Evolutionary conservation across 1,139 yeast genomes (phyloP).

Genomic region (Pichia sp.): DNA sequence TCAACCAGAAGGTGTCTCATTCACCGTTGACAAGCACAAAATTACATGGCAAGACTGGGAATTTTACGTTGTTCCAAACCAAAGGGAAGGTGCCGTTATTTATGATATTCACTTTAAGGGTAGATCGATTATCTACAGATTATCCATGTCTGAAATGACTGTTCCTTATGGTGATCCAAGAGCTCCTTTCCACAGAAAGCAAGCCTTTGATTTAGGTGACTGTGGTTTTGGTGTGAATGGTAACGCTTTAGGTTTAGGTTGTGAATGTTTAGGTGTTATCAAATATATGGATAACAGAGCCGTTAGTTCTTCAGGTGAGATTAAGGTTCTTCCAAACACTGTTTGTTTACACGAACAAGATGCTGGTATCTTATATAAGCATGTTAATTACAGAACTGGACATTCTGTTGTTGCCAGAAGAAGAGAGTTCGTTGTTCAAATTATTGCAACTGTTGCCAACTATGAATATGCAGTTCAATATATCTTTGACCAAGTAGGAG

Average conservation of each 20-base stretch:
- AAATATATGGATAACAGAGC: conserved; percentile 67
- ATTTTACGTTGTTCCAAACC: conserved; percentile 65
- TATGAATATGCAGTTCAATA: conserved; percentile 77
- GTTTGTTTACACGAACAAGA: conserved; percentile 91
- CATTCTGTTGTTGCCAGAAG: conserved; percentile 74
- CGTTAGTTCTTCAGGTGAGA: conserved; percentile 56
- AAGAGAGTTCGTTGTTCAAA: conserved; percentile 78
- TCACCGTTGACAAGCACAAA: conserved; percentile 51
- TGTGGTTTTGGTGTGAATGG: conserved; percentile 83
- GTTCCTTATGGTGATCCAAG: conserved; percentile 91
- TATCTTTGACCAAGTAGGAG: conserved; percentile 77
- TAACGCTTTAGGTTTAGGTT: conserved; percentile 67
- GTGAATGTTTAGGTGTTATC: conserved; percentile 86
- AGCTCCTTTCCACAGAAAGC: conserved; percentile 85
- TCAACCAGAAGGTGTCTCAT: conserved; percentile 87
- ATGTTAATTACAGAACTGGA: conserved; percentile 73
- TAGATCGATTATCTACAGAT: conserved; percentile 70
- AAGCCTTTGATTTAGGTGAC: conserved; percentile 89
- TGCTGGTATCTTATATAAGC: conserved; percentile 73
- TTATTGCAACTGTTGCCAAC: conserved; percentile 85
- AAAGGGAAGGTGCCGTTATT: conserved; percentile 78
- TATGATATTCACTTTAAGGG: conserved; percentile 78
- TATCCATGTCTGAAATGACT: conserved; percentile 81
- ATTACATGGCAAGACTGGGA: conserved; percentile 89
- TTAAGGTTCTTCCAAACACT: conserved; percentile 59